phyloP scores from a whole-genome alignment of 805 yeast genomes.

The Sugiyamaella qingdaonensis region DNA sequence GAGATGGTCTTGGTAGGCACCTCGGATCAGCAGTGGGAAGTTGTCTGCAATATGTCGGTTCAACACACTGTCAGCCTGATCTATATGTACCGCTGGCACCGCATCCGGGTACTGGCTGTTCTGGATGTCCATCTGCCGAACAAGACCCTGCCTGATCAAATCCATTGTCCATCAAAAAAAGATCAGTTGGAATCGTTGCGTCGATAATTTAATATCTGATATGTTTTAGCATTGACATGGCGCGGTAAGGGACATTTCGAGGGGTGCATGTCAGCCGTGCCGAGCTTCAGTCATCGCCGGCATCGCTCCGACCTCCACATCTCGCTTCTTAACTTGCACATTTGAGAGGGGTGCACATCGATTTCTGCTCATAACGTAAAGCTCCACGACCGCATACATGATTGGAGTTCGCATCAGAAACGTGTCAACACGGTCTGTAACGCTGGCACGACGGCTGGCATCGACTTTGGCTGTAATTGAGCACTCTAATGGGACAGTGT shows the following conservation, averaged over 20 bases:
- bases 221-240: no score
- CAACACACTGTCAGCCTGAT: constrained; percentile 5
- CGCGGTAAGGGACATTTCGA: no score
- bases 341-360: background rate
- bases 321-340: background rate
- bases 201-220: no score
- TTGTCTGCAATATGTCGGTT: constrained; percentile 14
- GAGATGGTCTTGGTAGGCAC: background rate
- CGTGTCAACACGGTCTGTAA: constrained; percentile 25
- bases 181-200: background rate
- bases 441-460: constrained; percentile 16
- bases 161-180: background rate
- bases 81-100: constrained; percentile 10
- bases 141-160: constrained; percentile 11
- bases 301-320: constrained; percentile 1
- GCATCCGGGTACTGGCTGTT: constrained; percentile 17
- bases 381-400: background rate
- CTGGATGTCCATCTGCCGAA: constrained; percentile 23
- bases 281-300: background rate
- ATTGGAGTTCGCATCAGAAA: constrained; percentile 31
- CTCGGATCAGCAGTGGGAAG: constrained; percentile 17
- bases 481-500: constrained; percentile 46
- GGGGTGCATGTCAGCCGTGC: background rate
- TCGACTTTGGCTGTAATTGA: constrained; percentile 77
- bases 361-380: no score